phyloP scores from a whole-genome alignment of 164 flowering plant species.

The Tinospora cordifolia region DNA sequence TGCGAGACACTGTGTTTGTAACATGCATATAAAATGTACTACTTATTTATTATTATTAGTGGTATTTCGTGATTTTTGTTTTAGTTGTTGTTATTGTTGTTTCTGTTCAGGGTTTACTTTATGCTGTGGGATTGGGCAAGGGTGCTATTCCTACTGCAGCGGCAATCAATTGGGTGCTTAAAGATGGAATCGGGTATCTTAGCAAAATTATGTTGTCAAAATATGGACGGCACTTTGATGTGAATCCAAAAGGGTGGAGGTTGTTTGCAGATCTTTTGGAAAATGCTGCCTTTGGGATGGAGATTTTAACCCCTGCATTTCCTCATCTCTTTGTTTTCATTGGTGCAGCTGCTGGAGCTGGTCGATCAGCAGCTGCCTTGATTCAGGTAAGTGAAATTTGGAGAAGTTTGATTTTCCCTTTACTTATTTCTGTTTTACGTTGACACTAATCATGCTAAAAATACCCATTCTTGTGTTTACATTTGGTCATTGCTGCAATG shows the following conservation, averaged over 20 bases:
- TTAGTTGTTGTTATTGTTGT: background rate
- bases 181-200: conserved; percentile 95
- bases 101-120: conserved; percentile 64
- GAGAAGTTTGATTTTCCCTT: background rate
- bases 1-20: too few species aligned
- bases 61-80: background rate
- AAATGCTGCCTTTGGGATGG: conserved; percentile 89
- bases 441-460: background rate
- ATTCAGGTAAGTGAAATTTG: conserved; percentile 60
- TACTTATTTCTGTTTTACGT: background rate
- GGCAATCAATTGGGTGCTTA: conserved; percentile 93
- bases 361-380: conserved; percentile 85
- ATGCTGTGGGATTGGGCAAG: conserved; percentile 95
- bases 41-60: background rate
- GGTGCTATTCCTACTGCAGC: conserved; percentile 98
- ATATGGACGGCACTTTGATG: conserved; percentile 95
- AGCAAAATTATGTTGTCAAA: conserved; percentile 86
- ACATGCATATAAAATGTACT: too few species aligned
- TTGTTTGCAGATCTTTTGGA: conserved; percentile 92
- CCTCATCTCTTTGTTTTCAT: conserved; percentile 77
- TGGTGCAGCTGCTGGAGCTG: conserved; percentile 93
- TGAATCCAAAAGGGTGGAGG: conserved; percentile 97
- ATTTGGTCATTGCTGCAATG: too few species aligned
- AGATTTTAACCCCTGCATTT: conserved; percentile 91
- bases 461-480: too few species aligned